Conservation (phyloP, 495 filamentous ascomycete species). For the Entonaema liquescens region DNA sequence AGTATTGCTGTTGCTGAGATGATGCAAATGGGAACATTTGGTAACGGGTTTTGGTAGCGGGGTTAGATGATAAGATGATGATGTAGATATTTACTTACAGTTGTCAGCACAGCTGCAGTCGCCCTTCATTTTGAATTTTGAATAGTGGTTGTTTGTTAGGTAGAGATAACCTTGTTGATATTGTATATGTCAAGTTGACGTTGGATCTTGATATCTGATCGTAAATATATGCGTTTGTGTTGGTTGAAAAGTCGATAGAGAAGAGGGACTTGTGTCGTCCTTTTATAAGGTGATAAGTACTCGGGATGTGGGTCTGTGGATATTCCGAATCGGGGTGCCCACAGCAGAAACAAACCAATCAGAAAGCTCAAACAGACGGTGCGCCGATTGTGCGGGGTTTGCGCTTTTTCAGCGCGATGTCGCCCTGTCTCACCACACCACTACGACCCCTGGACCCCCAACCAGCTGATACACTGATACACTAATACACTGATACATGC, state of each 20-base stretch:
- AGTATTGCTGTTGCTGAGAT: not conserved
- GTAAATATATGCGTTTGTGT: constrained; percentile 11
- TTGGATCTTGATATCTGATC: constrained; percentile 18
- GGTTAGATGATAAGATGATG: not conserved
- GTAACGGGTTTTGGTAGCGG: not conserved
- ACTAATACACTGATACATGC: no score
- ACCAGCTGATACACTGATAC: constrained; percentile 8
- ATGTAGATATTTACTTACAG: constrained; percentile 48
- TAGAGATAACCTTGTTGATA: no score
- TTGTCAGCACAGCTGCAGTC: constrained; percentile 59
- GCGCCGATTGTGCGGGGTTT: constrained; percentile 52
- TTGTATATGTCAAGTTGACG: no score
- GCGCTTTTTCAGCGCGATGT: constrained; percentile 41
- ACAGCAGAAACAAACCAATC: constrained; percentile 18
- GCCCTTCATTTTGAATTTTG: constrained; percentile 58
- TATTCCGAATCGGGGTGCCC: constrained; percentile 26
- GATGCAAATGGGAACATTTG: not conserved
- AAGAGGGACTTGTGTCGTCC: constrained; percentile 3
- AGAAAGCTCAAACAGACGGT: constrained; percentile 10
- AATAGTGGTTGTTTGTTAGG: constrained; percentile 32
- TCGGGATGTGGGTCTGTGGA: constrained; percentile 13
- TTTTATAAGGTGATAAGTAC: constrained; percentile 42
- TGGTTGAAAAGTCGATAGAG: constrained; percentile 14
- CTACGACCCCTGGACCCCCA: not conserved
- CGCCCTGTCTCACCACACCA: constrained; percentile 41